Conservation (phyloP, 257 asterid genomes). For the Solanum chmielewskii region DNA sequence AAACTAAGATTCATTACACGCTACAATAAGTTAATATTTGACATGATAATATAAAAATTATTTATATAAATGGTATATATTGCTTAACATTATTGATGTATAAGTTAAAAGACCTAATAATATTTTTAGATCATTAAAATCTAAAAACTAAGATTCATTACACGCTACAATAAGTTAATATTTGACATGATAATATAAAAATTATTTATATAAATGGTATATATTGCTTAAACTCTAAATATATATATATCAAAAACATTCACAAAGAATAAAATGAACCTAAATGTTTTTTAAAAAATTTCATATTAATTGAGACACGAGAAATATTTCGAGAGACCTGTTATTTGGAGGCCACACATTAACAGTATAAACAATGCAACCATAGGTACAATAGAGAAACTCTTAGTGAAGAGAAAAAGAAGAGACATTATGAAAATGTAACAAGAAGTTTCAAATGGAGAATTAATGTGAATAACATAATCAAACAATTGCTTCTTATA, state of each 20-base stretch:
- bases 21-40: not conserved
- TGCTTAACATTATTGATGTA: not conserved
- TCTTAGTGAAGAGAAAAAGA: not conserved
- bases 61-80: not conserved
- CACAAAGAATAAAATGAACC: not conserved
- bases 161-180: not conserved
- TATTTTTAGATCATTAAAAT: not conserved
- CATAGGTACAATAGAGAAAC: not conserved
- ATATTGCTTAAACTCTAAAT: not conserved
- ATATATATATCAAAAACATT: not conserved
- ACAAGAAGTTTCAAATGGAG: not conserved
- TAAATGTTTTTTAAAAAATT: not conserved
- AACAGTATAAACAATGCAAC: not conserved
- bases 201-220: accelerated
- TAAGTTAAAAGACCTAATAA: not conserved
- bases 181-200: not conserved
- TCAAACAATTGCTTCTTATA: not conserved
- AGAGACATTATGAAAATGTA: not conserved
- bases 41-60: not conserved
- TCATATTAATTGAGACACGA: not conserved
- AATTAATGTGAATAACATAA: not conserved
- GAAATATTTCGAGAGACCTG: not conserved
- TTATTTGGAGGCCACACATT: not conserved
- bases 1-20: not conserved
- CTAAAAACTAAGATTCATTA: not conserved